A percentile compares a stretch with the other conserved stretches of the same genome.
Evolutionary conservation across 495 filamentous ascomycete genomes (phyloP).

Genomic region (Penicillium arizonense): DNA sequence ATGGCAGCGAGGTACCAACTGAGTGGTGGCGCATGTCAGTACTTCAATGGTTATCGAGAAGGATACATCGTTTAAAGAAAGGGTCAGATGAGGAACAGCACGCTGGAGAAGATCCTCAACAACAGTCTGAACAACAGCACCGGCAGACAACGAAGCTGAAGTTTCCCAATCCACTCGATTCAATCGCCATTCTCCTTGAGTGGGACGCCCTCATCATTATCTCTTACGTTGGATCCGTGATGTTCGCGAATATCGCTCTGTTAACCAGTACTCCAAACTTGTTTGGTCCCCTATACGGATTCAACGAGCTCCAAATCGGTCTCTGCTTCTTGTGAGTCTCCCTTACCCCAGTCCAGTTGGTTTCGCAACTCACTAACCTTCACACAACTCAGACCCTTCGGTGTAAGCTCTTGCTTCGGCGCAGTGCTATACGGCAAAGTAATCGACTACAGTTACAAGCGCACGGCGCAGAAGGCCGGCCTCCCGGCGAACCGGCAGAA

Average conservation of each 20-base stretch:
- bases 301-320: slow-evolving; percentile 63
- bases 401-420: slow-evolving; percentile 39
- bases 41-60: slow-evolving; percentile 26
- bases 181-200: slow-evolving; percentile 58
- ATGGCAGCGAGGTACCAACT: slow-evolving; percentile 45
- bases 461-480: slow-evolving; percentile 45
- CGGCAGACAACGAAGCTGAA: slow-evolving; percentile 42
- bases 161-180: slow-evolving; percentile 65
- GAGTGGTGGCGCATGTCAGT: slow-evolving; percentile 39
- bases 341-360: not conserved
- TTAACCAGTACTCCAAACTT: slow-evolving; percentile 54
- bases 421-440: slow-evolving; percentile 55
- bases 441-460: slow-evolving; percentile 56
- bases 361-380: not conserved
- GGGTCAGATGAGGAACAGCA: slow-evolving; percentile 18
- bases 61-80: slow-evolving; percentile 12
- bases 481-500: slow-evolving; percentile 47
- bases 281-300: slow-evolving; percentile 61
- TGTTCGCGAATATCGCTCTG: slow-evolving; percentile 48
- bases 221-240: slow-evolving; percentile 53
- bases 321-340: slow-evolving; percentile 45
- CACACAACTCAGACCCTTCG: slow-evolving; percentile 46
- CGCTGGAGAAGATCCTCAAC: not conserved
- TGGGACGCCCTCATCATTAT: slow-evolving; percentile 63
- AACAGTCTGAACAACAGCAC: not conserved